These are phyloP conservation scores for Ogataea minuta DNA, from an alignment of 805 yeast species.

Conservation along the genomic window DNA sequence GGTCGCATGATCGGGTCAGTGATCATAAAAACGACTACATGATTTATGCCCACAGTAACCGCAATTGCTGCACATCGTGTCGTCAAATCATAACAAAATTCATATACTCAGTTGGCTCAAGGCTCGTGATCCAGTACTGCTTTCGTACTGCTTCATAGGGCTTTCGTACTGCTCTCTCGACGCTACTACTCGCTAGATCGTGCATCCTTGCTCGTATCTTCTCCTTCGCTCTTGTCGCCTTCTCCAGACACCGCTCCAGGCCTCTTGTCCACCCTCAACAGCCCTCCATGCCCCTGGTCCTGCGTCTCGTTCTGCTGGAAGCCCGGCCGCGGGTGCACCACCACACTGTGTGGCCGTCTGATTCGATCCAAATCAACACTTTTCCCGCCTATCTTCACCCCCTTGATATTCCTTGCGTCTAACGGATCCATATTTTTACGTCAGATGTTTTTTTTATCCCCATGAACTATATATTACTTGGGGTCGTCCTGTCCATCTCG, in stretches of 20 bases:
- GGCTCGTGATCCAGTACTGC: too few species aligned
- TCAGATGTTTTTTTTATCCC: slow-evolving; percentile 1
- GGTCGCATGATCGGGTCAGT: too few species aligned
- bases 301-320: neutral
- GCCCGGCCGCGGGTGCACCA: neutral
- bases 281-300: slow-evolving; percentile 3
- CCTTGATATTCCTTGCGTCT: slow-evolving; percentile 4
- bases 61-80: too few species aligned
- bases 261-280: slow-evolving; percentile 9
- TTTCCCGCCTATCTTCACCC: slow-evolving; percentile 11
- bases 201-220: too few species aligned
- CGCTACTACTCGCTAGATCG: too few species aligned
- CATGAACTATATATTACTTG: slow-evolving; percentile 15
- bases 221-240: too few species aligned
- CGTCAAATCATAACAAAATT: too few species aligned
- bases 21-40: too few species aligned
- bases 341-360: slow-evolving; percentile 5
- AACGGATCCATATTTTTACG: slow-evolving; percentile 11
- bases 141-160: too few species aligned
- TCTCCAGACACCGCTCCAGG: slow-evolving; percentile 3
- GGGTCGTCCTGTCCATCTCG: slow-evolving; percentile 26
- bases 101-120: too few species aligned
- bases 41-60: too few species aligned
- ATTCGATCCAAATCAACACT: slow-evolving; percentile 5
- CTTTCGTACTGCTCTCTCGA: too few species aligned